Evolutionary conservation across 2,329 filamentous ascomycete genomes (phyloP).

Genomic region (Trichoderma sp.): DNA sequence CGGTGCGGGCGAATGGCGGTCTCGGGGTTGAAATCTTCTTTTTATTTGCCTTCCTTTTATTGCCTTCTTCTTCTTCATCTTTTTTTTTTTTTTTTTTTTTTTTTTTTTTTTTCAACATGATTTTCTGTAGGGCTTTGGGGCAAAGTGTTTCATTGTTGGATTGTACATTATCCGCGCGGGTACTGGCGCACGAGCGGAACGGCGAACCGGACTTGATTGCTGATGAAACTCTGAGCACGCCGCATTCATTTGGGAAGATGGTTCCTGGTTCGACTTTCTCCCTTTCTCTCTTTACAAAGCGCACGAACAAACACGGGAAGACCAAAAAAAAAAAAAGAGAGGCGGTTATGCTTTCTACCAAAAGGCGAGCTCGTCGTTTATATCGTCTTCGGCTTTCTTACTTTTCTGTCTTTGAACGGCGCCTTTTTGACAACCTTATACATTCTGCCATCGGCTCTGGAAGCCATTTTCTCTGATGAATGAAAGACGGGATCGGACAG

Average conservation of each 20-base stretch:
- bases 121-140: conserved; percentile 29
- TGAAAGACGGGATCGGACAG: conserved; percentile 22
- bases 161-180: conserved; percentile 43
- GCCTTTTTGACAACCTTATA: conserved; percentile 29
- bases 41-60: background rate
- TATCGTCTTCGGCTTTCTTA: conserved; percentile 21
- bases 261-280: conserved; percentile 14
- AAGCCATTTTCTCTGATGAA: conserved; percentile 29
- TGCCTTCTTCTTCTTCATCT: conserved; percentile 10
- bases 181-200: conserved; percentile 37
- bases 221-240: conserved; percentile 29
- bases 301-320: conserved; percentile 23
- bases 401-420: conserved; percentile 23
- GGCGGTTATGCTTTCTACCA: conserved; percentile 12
- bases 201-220: conserved; percentile 34
- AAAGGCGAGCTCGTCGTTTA: conserved; percentile 21
- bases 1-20: conserved; percentile 27
- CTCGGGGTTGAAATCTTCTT: conserved; percentile 19
- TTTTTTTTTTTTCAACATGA: conserved; percentile 27
- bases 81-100: conserved; percentile 18
- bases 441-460: conserved; percentile 31
- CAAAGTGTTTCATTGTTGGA: conserved; percentile 35
- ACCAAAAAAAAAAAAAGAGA: conserved; percentile 8
- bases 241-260: conserved; percentile 20
- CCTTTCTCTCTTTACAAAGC: conserved; percentile 16